These are phyloP conservation scores for Ogataea dorogensis DNA, from an alignment of 805 yeast genomes.

Conservation along the genomic window DNA sequence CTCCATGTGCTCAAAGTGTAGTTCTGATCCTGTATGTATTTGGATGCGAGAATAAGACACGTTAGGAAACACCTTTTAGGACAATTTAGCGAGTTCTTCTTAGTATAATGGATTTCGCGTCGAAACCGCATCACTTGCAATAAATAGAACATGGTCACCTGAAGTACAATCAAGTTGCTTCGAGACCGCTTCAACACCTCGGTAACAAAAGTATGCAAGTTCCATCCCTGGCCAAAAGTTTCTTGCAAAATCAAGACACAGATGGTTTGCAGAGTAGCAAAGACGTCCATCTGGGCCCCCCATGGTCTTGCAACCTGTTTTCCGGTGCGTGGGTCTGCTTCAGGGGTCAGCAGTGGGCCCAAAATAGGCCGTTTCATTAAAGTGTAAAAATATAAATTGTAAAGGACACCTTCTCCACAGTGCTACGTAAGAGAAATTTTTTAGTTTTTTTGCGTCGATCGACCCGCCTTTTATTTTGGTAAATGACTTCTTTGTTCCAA, in stretches of 20 bases:
- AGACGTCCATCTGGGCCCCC: not conserved
- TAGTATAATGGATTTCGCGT: not conserved
- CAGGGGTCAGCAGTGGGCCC: constrained; percentile 11
- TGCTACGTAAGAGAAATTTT: not conserved
- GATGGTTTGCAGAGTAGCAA: constrained; percentile 2
- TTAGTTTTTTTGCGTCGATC: constrained; percentile 3
- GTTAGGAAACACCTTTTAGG: constrained; percentile 69
- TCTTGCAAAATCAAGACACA: constrained; percentile 15
- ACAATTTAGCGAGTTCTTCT: constrained; percentile 35
- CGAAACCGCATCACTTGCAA: constrained; percentile 32
- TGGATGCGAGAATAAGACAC: constrained; percentile 67
- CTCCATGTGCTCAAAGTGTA: constrained; percentile 72
- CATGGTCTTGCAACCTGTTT: not conserved
- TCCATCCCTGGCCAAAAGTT: constrained; percentile 2
- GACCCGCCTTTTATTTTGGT: constrained; percentile 1
- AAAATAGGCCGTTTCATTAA: constrained; percentile 7
- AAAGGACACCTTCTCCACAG: constrained; percentile 2
- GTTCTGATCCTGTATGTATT: constrained; percentile 71
- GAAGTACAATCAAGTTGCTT: constrained; percentile 60
- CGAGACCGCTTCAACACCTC: constrained; percentile 51
- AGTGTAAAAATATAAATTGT: not conserved
- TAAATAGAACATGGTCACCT: constrained; percentile 64
- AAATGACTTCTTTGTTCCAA: constrained; percentile 26
- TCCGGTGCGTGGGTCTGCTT: not conserved
- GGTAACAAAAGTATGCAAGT: constrained; percentile 31